These are phyloP conservation scores for Biscogniauxia sp. DNA, from an alignment of 2,329 filamentous ascomycete genomes.

Conservation along the genomic window DNA sequence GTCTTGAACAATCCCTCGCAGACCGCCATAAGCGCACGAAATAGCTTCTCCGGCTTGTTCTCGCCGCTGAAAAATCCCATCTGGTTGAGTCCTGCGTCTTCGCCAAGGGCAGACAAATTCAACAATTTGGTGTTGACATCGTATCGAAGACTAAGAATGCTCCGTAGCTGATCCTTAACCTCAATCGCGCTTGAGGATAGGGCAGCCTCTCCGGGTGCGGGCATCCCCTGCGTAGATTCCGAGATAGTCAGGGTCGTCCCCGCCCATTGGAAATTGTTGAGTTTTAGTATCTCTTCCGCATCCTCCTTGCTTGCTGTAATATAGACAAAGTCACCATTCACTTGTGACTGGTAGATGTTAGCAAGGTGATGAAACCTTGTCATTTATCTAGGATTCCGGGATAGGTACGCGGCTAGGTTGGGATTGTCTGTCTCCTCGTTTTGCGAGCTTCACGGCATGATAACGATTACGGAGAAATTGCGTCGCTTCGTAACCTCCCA, in stretches of 20 bases:
- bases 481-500: slow-evolving; percentile 40
- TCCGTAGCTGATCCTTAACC: slow-evolving; percentile 66
- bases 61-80: slow-evolving; percentile 74
- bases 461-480: slow-evolving; percentile 39
- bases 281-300: slow-evolving; percentile 60
- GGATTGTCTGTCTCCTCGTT: slow-evolving; percentile 38
- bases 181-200: slow-evolving; percentile 55
- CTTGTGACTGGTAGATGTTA: slow-evolving; percentile 70
- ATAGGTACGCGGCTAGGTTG: slow-evolving; percentile 36
- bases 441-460: slow-evolving; percentile 38
- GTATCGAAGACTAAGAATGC: slow-evolving; percentile 74
- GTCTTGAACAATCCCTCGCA: slow-evolving; percentile 76
- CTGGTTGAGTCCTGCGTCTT: slow-evolving; percentile 67
- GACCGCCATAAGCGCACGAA: slow-evolving; percentile 86
- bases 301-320: slow-evolving; percentile 65
- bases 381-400: slow-evolving; percentile 35
- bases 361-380: slow-evolving; percentile 53
- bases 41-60: slow-evolving; percentile 78
- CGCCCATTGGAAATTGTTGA: slow-evolving; percentile 69
- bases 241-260: slow-evolving; percentile 58
- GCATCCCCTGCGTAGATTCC: slow-evolving; percentile 42
- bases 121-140: slow-evolving; percentile 69
- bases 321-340: slow-evolving; percentile 67
- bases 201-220: slow-evolving; percentile 38
- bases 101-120: slow-evolving; percentile 74